Conservation (phyloP, 192 early-diverging fungal species). For the Umbelopsis ramanniana region DNA sequence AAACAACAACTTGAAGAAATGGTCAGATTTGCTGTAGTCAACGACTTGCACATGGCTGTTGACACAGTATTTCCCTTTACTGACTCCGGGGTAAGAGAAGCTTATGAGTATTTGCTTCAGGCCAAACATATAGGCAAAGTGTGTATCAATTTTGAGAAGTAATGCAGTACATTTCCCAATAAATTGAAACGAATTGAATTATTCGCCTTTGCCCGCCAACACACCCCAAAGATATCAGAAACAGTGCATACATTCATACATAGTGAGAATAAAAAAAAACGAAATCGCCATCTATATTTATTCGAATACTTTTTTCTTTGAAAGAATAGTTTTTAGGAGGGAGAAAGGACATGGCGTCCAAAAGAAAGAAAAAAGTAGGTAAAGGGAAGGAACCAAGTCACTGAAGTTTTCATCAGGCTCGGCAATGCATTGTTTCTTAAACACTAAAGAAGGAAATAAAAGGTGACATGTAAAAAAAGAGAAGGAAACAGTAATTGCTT, state of each 20-base stretch:
- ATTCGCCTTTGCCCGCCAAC: too few species aligned
- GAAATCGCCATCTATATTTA: too few species aligned
- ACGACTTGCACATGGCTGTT: slow-evolving; percentile 9
- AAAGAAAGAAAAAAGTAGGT: slow-evolving; percentile 4
- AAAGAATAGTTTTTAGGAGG: not conserved
- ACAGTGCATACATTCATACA: too few species aligned
- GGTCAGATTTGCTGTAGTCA: slow-evolving; percentile 20
- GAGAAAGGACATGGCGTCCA: not conserved
- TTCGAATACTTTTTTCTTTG: too few species aligned
- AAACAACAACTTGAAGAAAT: slow-evolving; percentile 22
- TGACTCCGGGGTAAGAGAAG: not conserved
- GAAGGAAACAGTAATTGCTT: too few species aligned
- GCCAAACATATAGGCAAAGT: not conserved
- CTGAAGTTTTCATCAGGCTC: not conserved
- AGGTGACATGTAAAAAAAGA: not conserved
- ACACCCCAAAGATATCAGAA: too few species aligned
- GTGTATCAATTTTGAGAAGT: not conserved
- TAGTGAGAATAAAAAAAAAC: too few species aligned
- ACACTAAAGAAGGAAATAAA: not conserved
- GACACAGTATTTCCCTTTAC: slow-evolving; percentile 10
- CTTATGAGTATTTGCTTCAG: not conserved
- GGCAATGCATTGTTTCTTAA: not conserved
- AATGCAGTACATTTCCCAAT: too few species aligned
- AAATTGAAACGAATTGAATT: too few species aligned
- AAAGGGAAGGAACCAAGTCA: slow-evolving; percentile 1